Conservation (phyloP, 345 rosid species). For the Ailanthus altissimus region DNA sequence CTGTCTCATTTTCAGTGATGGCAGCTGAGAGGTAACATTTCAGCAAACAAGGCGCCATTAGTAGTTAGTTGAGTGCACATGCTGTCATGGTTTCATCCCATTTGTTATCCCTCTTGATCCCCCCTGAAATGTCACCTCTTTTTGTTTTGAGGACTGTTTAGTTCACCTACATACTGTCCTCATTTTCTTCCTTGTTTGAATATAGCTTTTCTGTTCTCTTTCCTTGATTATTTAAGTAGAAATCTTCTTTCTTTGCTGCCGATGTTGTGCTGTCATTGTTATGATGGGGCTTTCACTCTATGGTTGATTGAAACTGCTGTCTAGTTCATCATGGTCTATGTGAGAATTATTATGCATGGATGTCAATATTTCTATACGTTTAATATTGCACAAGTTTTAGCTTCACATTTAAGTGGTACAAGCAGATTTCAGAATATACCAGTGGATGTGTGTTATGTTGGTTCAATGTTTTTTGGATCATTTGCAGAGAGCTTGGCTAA, state of each 20-base stretch:
- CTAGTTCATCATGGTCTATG: too few species aligned
- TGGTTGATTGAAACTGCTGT: background rate
- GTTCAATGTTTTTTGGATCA: slow-evolving; percentile 20
- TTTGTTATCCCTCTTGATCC: background rate
- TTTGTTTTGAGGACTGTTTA: background rate
- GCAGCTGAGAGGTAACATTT: background rate
- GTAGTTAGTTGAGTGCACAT: background rate
- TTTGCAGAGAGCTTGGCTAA: slow-evolving; percentile 90
- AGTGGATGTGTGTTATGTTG: background rate
- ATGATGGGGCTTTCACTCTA: background rate
- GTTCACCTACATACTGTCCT: background rate
- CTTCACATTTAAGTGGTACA: background rate
- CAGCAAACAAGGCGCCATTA: background rate
- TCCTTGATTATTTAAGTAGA: background rate
- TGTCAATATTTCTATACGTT: too few species aligned
- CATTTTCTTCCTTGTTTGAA: background rate
- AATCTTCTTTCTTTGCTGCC: background rate
- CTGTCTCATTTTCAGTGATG: too few species aligned
- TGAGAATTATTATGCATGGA: background rate
- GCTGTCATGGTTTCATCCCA: background rate
- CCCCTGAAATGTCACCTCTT: background rate
- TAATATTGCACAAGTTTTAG: too few species aligned
- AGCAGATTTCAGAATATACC: background rate
- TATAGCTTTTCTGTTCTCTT: background rate
- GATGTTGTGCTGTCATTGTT: background rate